A percentile compares a stretch with the other conserved stretches of the same genome.
These are phyloP conservation scores for Ramularia endophylla DNA, from an alignment of 2,329 filamentous ascomycete species.

Conservation along the genomic window DNA sequence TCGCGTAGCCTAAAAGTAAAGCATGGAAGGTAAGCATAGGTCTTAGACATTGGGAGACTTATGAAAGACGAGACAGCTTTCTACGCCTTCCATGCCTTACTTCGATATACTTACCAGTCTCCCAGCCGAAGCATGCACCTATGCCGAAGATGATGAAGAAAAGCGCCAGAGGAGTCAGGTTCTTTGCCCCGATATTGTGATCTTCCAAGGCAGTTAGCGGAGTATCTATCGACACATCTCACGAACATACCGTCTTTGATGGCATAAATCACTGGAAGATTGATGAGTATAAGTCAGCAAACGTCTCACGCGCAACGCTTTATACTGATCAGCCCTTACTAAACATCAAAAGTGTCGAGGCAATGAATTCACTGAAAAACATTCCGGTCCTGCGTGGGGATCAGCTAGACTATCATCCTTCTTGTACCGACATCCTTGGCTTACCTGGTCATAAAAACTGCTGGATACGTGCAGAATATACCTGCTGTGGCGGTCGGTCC, in stretches of 20 bases:
- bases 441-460: slow-evolving; percentile 42
- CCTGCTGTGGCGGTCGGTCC: slow-evolving; percentile 56
- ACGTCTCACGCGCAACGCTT: no score
- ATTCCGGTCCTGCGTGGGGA: slow-evolving; percentile 57
- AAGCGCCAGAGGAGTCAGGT: slow-evolving; percentile 53
- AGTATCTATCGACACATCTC: no score
- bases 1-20: no score
- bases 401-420: no score
- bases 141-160: slow-evolving; percentile 72
- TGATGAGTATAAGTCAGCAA: no score
- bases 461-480: slow-evolving; percentile 69
- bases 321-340: no score
- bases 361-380: slow-evolving; percentile 68
- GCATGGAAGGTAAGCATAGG: no score
- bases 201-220: no score
- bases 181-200: slow-evolving; percentile 52
- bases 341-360: slow-evolving; percentile 63
- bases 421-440: slow-evolving; percentile 49
- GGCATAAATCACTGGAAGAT: slow-evolving; percentile 67
- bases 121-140: slow-evolving; percentile 67
- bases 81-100: no score
- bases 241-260: no score
- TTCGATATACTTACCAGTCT: slow-evolving; percentile 52
- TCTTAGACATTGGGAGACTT: no score
- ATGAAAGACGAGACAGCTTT: no score